phyloP scores from a whole-genome alignment of 345 rosid genomes.

The Tarenaya hassleriana region DNA sequence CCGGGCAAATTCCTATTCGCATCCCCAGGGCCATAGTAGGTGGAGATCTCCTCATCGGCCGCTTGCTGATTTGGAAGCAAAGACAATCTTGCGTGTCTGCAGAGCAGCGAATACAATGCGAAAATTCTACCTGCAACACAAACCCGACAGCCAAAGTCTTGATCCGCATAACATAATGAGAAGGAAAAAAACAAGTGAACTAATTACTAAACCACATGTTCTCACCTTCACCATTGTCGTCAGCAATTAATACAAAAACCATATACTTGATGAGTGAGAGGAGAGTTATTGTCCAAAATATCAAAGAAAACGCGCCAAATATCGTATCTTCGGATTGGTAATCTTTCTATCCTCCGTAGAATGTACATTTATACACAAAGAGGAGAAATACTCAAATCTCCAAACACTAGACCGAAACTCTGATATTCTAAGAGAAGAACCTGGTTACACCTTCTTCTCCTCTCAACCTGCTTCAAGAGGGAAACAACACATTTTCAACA shows the following conservation, averaged over 20 bases:
- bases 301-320: conserved; percentile 76
- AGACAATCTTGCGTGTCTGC: conserved; percentile 68
- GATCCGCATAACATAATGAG: background rate
- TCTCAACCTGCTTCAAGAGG: conserved; percentile 49
- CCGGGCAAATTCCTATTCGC: conserved; percentile 37
- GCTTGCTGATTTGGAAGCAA: conserved; percentile 92
- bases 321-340: conserved; percentile 57
- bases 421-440: conserved; percentile 65
- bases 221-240: conserved; percentile 92
- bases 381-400: conserved; percentile 75
- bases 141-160: conserved; percentile 17
- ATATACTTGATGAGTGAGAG: conserved; percentile 71
- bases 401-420: conserved; percentile 78
- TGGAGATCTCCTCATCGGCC: conserved; percentile 85
- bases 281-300: conserved; percentile 82
- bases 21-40: conserved; percentile 48
- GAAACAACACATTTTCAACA: conserved; percentile 8
- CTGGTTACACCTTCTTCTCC: conserved; percentile 39
- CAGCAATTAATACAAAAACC: conserved; percentile 47
- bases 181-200: background rate
- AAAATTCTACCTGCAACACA: conserved; percentile 72
- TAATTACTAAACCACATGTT: background rate
- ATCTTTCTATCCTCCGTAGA: conserved; percentile 54
- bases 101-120: conserved; percentile 77
- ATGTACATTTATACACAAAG: conserved; percentile 75